A percentile compares a stretch with the other conserved stretches of the same genome.
These are phyloP conservation scores for Fagopyrum tataricum DNA, from an alignment of 148 eudicot species.

Conservation along the genomic window DNA sequence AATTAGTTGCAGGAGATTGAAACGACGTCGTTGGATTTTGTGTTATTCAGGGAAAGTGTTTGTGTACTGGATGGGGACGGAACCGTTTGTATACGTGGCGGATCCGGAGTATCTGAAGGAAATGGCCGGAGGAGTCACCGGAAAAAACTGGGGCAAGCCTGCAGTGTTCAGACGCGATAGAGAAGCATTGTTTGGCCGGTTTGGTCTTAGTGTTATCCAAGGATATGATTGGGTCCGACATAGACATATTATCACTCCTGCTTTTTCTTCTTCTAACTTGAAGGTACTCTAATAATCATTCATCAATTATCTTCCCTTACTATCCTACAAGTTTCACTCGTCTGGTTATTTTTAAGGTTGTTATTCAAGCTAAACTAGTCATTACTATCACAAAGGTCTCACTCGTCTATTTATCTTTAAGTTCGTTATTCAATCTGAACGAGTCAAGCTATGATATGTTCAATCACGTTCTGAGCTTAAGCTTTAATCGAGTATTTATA, in stretches of 20 bases:
- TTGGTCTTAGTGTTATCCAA: constrained; percentile 73
- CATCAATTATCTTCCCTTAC: too few relatives aligned
- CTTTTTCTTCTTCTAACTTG: constrained; percentile 67
- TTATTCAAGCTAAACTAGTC: too few relatives aligned
- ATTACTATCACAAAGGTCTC: too few relatives aligned
- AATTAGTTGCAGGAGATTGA: neutral
- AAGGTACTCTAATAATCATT: constrained; percentile 37
- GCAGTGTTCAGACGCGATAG: constrained; percentile 64
- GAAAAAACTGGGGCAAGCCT: constrained; percentile 93
- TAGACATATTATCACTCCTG: constrained; percentile 78
- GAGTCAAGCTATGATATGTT: too few relatives aligned
- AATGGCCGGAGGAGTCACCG: constrained; percentile 54
- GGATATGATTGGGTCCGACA: constrained; percentile 80
- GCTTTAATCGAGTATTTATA: too few relatives aligned
- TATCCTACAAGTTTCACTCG: too few relatives aligned
- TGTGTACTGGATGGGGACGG: constrained; percentile 89
- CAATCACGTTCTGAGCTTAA: too few relatives aligned
- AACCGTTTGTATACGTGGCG: constrained; percentile 88
- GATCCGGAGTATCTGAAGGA: constrained; percentile 70
- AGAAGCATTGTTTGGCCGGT: constrained; percentile 78
- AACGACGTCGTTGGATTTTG: neutral
- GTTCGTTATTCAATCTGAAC: too few relatives aligned
- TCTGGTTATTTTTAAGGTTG: too few relatives aligned
- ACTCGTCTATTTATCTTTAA: too few relatives aligned
- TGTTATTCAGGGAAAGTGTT: constrained; percentile 69